These are phyloP conservation scores for Annona cherimola DNA, from an alignment of 164 flowering plant species.

Conservation along the genomic window DNA sequence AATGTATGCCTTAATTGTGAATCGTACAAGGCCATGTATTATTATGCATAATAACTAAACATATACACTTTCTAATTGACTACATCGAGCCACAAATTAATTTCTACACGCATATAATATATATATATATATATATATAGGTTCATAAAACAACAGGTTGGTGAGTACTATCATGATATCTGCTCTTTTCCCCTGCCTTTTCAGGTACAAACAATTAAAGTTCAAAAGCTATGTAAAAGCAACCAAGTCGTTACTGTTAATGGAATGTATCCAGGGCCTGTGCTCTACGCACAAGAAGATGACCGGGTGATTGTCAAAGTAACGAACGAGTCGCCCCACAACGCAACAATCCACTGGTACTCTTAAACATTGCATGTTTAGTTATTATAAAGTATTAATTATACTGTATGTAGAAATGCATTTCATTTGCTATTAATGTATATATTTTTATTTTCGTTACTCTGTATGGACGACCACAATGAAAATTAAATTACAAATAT, in stretches of 20 bases:
- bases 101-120: too few relatives aligned
- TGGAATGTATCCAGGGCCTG: conserved; percentile 61
- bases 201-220: conserved; percentile 46
- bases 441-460: too few relatives aligned
- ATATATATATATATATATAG: not conserved
- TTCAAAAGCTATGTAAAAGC: conserved; percentile 47
- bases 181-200: not conserved
- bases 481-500: too few relatives aligned
- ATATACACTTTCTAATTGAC: too few relatives aligned
- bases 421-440: too few relatives aligned
- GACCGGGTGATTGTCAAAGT: conserved; percentile 49
- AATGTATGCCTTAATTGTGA: too few relatives aligned
- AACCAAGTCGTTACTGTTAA: conserved; percentile 51
- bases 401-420: too few relatives aligned
- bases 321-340: conserved; percentile 49
- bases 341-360: conserved; percentile 69
- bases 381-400: not conserved
- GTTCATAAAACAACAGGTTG: not conserved
- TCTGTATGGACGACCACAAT: too few relatives aligned
- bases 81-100: too few relatives aligned
- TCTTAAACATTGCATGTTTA: not conserved
- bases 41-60: too few relatives aligned
- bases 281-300: conserved; percentile 56
- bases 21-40: too few relatives aligned
- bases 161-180: not conserved